Evolutionary conservation across 2,329 filamentous ascomycete species (phyloP).

Genomic region (Ceratocystis ficicola): DNA sequence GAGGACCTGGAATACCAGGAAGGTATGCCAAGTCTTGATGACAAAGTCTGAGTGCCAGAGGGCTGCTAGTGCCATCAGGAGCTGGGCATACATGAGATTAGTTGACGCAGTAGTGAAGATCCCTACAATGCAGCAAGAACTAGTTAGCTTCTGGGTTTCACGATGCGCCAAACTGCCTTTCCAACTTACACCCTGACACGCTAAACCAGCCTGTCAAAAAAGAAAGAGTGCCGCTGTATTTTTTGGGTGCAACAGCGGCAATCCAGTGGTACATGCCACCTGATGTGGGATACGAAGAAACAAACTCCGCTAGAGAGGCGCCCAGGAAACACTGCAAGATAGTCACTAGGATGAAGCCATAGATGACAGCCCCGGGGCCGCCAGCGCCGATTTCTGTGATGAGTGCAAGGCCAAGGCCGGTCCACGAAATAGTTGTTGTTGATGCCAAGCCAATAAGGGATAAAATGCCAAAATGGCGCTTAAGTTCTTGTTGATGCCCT

Average conservation of each 20-base stretch:
- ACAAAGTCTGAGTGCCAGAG: slow-evolving; percentile 30
- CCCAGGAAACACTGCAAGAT: slow-evolving; percentile 35
- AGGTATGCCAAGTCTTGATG: slow-evolving; percentile 38
- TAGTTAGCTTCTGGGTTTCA: no score
- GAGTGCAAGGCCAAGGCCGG: slow-evolving; percentile 35
- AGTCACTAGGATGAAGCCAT: slow-evolving; percentile 38
- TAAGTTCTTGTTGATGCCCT: slow-evolving; percentile 39
- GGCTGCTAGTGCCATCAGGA: slow-evolving; percentile 33
- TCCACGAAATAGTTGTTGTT: slow-evolving; percentile 41
- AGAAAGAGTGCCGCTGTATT: slow-evolving; percentile 16
- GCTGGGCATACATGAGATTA: slow-evolving; percentile 34
- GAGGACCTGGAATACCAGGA: slow-evolving; percentile 34
- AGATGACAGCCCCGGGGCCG: slow-evolving; percentile 38
- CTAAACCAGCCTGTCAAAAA: slow-evolving; percentile 21
- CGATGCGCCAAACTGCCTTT: not conserved
- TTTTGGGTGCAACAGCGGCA: slow-evolving; percentile 34
- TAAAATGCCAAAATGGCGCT: slow-evolving; percentile 37
- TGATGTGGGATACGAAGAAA: slow-evolving; percentile 37
- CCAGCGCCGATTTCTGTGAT: slow-evolving; percentile 38
- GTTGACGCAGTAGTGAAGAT: slow-evolving; percentile 36
- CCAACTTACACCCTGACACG: slow-evolving; percentile 20
- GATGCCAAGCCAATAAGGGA: slow-evolving; percentile 39
- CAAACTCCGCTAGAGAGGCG: slow-evolving; percentile 37
- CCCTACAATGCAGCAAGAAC: slow-evolving; percentile 23
- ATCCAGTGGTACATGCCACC: slow-evolving; percentile 43